Evolutionary conservation across 2,329 filamentous ascomycete species (phyloP).

Genomic region (Alternaria hordeiaustralica): DNA sequence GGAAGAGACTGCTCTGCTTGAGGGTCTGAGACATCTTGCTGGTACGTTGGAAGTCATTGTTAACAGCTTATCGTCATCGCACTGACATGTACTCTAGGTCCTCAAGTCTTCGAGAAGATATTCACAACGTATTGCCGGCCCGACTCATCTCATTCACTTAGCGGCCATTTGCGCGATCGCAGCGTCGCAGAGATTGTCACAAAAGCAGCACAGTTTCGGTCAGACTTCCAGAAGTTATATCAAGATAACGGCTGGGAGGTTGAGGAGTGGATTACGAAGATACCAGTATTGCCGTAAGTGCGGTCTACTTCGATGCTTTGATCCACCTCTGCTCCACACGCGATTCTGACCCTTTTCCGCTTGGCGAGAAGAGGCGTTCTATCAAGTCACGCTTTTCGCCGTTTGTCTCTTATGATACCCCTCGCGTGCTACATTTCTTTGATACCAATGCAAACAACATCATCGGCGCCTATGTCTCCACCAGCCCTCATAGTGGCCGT

Average conservation of each 20-base stretch:
- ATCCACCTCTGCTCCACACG: too few relatives aligned
- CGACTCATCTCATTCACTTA: background rate
- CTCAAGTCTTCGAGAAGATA: constrained; percentile 36
- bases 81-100: constrained; percentile 14
- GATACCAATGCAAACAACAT: background rate
- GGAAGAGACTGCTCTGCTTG: constrained; percentile 43
- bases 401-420: background rate
- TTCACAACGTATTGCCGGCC: constrained; percentile 36
- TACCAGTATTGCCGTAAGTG: constrained; percentile 31
- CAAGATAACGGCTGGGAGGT: constrained; percentile 29
- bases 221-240: constrained; percentile 15
- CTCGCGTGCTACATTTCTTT: background rate
- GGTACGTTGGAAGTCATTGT: constrained; percentile 24
- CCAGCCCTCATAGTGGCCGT: background rate
- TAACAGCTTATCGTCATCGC: background rate
- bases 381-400: background rate
- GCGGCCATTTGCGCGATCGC: constrained; percentile 34
- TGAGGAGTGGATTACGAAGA: constrained; percentile 35
- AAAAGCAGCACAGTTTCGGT: constrained; percentile 31
- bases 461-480: background rate
- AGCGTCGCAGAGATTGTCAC: constrained; percentile 37
- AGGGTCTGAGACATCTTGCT: constrained; percentile 31
- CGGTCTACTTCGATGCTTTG: background rate
- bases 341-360: background rate
- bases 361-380: background rate